Evolutionary conservation across 2,329 filamentous ascomycete genomes (phyloP).

Genomic region (Gnomoniopsis sp.): DNA sequence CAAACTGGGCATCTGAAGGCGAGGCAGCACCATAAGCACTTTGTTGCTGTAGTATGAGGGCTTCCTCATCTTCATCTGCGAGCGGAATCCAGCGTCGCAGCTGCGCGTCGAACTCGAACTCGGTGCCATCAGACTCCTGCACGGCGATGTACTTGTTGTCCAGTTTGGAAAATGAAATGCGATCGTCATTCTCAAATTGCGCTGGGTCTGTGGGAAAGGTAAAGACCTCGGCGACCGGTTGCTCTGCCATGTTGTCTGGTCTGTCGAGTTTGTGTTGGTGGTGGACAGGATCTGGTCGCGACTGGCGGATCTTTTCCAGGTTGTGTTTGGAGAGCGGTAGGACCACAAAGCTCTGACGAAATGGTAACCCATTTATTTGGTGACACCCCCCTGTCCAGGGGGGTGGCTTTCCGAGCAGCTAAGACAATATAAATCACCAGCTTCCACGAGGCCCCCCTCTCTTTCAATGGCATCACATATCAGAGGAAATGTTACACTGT

Average conservation of each 20-base stretch:
- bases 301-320: not conserved
- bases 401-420: not conserved
- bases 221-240: conserved; percentile 27
- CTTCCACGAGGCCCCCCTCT: too few relatives aligned
- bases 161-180: conserved; percentile 82
- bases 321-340: not conserved
- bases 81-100: conserved; percentile 71
- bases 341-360: not conserved
- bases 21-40: conserved; percentile 24
- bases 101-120: conserved; percentile 76
- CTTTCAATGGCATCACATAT: too few relatives aligned
- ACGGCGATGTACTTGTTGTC: conserved; percentile 82
- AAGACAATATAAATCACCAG: not conserved
- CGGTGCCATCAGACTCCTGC: conserved; percentile 70
- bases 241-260: conserved; percentile 13
- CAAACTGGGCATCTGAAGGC: conserved; percentile 16
- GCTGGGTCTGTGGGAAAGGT: conserved; percentile 58
- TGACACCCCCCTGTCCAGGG: too few relatives aligned
- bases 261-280: not conserved
- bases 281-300: not conserved
- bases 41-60: conserved; percentile 27
- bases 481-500: too few relatives aligned
- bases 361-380: not conserved
- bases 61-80: conserved; percentile 32
- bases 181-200: conserved; percentile 72